These are phyloP conservation scores for Drechmeria coniospora DNA, from an alignment of 2,329 filamentous ascomycete genomes.

Conservation along the genomic window DNA sequence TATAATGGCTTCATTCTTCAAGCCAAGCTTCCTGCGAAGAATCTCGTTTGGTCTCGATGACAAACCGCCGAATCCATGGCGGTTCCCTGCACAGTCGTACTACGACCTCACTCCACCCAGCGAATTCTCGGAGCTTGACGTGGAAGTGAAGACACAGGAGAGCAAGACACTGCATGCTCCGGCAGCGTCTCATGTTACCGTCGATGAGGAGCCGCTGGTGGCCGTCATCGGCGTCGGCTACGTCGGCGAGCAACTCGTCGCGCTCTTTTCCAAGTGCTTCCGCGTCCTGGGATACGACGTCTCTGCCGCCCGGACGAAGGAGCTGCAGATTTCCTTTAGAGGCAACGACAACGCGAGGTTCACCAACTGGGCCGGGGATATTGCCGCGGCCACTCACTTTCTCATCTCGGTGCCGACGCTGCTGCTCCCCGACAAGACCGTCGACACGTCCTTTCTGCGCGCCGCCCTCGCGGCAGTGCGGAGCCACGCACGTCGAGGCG, in stretches of 20 bases:
- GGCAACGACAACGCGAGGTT: conserved; percentile 16
- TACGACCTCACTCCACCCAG: conserved; percentile 20
- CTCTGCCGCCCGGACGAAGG: conserved; percentile 20
- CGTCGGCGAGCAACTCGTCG: conserved; percentile 33
- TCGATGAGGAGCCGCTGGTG: conserved; percentile 21
- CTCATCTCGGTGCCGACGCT: conserved; percentile 39
- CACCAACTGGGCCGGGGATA: conserved; percentile 20
- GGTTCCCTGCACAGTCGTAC: conserved; percentile 9
- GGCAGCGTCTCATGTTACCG: too few relatives aligned
- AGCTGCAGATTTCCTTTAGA: conserved; percentile 15
- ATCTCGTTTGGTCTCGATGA: too few relatives aligned
- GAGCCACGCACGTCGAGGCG: conserved; percentile 24
- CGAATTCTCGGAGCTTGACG: conserved; percentile 13
- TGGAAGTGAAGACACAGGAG: conserved; percentile 4
- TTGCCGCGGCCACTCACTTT: conserved; percentile 31
- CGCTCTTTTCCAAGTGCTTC: conserved; percentile 24
- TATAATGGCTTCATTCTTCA: too few relatives aligned
- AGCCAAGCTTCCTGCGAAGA: too few relatives aligned
- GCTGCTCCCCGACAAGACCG: conserved; percentile 26
- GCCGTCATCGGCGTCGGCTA: conserved; percentile 38
- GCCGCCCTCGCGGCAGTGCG: conserved; percentile 27
- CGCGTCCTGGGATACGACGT: conserved; percentile 33
- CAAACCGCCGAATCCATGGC: too few relatives aligned
- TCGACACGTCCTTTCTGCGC: conserved; percentile 30
- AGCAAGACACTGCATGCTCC: too few relatives aligned